Evolutionary conservation across 2,329 filamentous ascomycete genomes (phyloP).

Genomic region (Fusarium bactridioides): DNA sequence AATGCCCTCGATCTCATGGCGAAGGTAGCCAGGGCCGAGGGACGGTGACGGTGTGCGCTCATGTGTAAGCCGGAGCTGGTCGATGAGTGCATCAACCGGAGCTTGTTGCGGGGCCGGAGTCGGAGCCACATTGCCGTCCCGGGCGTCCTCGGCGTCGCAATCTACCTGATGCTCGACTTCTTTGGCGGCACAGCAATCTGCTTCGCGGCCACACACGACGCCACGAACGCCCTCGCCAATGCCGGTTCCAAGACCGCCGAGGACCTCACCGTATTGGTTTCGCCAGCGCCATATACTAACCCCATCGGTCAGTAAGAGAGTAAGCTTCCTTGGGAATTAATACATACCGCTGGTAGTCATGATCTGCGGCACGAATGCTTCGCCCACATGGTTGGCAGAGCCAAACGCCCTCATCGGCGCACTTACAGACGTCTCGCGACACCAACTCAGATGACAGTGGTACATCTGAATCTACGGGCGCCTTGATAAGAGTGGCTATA

Average conservation of each 20-base stretch:
- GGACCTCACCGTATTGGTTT: slow-evolving; percentile 81
- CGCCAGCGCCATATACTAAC: slow-evolving; percentile 86
- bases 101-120: slow-evolving; percentile 27
- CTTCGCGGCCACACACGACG: slow-evolving; percentile 84
- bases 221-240: slow-evolving; percentile 89
- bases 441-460: slow-evolving; percentile 63
- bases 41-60: slow-evolving; percentile 58
- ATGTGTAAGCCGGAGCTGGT: slow-evolving; percentile 43
- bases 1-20: slow-evolving; percentile 91
- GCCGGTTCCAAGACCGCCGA: slow-evolving; percentile 82
- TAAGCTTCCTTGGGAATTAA: too few species aligned
- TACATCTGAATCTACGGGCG: slow-evolving; percentile 53
- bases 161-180: slow-evolving; percentile 86
- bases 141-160: slow-evolving; percentile 80
- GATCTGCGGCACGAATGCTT: slow-evolving; percentile 67
- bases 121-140: slow-evolving; percentile 49
- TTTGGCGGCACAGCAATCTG: slow-evolving; percentile 76
- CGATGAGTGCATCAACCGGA: slow-evolving; percentile 41
- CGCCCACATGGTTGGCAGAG: slow-evolving; percentile 86
- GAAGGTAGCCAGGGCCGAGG: slow-evolving; percentile 76
- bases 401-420: slow-evolving; percentile 71
- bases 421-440: slow-evolving; percentile 63
- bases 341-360: slow-evolving; percentile 65
- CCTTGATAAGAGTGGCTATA: slow-evolving; percentile 62
- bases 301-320: slow-evolving; percentile 7